A percentile compares a stretch with the other conserved stretches of the same genome.
Evolutionary conservation across 1,139 yeast genomes (phyloP).

Genomic region (Kurtzmaniella quercitrusa): DNA sequence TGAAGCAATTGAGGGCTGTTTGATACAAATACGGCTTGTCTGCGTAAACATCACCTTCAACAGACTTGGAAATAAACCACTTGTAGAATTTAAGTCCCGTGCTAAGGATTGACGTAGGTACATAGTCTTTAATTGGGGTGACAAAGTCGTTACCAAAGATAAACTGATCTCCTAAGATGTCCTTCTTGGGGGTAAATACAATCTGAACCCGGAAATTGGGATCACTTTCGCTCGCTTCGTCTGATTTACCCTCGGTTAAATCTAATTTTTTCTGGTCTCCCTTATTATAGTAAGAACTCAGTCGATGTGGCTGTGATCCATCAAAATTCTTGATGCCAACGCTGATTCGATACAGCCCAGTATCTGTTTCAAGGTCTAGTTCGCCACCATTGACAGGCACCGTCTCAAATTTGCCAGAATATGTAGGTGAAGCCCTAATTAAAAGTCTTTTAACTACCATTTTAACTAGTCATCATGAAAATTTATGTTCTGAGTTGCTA

Average conservation of each 20-base stretch:
- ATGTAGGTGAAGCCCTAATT: constrained; percentile 30
- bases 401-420: constrained; percentile 21
- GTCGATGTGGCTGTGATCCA: constrained; percentile 37
- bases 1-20: constrained; percentile 55
- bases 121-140: constrained; percentile 52
- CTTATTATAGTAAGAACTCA: constrained; percentile 31
- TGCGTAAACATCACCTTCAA: constrained; percentile 57
- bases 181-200: constrained; percentile 35
- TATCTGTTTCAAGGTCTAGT: constrained; percentile 29
- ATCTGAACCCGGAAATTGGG: constrained; percentile 35
- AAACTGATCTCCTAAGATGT: constrained; percentile 48
- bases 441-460: constrained; percentile 27
- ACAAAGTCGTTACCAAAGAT: constrained; percentile 70
- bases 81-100: constrained; percentile 51
- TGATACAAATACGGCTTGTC: constrained; percentile 66
- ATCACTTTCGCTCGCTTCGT: constrained; percentile 7
- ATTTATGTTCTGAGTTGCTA: neutral
- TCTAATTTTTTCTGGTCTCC: constrained; percentile 27
- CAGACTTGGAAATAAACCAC: constrained; percentile 61
- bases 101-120: constrained; percentile 46
- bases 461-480: neutral
- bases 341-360: constrained; percentile 36
- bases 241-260: constrained; percentile 12
- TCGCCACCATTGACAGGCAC: constrained; percentile 45
- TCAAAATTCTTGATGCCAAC: constrained; percentile 43